Base-by-base conservation (phyloP, 441 rosid species). In the Syzygium malaccense region DNA sequence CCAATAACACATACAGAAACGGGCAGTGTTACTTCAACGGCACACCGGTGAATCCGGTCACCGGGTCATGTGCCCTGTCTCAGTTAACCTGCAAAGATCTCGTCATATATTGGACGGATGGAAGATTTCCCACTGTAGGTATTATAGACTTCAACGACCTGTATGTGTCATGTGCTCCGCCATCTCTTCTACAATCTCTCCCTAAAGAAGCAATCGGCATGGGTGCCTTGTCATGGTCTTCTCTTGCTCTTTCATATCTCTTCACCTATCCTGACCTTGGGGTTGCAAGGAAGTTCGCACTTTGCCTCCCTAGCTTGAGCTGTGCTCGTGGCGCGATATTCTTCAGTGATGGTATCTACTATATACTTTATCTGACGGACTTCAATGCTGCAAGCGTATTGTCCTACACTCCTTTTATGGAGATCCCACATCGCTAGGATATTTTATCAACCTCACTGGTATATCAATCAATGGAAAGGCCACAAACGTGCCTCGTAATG, bases 141-240 rank as follows among this genome's bases (percentile, higher is more conserved):
- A 51, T 87, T 10, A 51, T 87, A 79, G 89, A 85, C 37, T 49
- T 92, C 33, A 90, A 84, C 0, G 54, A 56, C 41, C 17, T 90
- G 18, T 30, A 51, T 30, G 54, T 89, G 66, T 86, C 92, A 4
- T 93, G 94, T 84, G 90, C 90, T 55, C 93, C 93, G 12, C 2
- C 25, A 30, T 85, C 90, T 18, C 88, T 92, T 56, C 85, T 92
- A 25, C 4, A 12, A 9, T 89, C 78, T 49, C 92, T 93, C 58
- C 94, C 95, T 60, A 85, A 84, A 17, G 92, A 89, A 1, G 89
- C 92, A 28, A 66, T 87, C 7, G 94, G 94, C 1, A 78, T 92
- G 32, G 90, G 85, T 30, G 91, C 91, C 18, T 92, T 92, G 45
- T 90, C 94, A 75, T 90, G 92, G 23, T 89, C 92, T 55, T 88